These are phyloP conservation scores for Backusella australiensis DNA, from an alignment of 192 early-diverging fungal genomes.

Conservation along the genomic window DNA sequence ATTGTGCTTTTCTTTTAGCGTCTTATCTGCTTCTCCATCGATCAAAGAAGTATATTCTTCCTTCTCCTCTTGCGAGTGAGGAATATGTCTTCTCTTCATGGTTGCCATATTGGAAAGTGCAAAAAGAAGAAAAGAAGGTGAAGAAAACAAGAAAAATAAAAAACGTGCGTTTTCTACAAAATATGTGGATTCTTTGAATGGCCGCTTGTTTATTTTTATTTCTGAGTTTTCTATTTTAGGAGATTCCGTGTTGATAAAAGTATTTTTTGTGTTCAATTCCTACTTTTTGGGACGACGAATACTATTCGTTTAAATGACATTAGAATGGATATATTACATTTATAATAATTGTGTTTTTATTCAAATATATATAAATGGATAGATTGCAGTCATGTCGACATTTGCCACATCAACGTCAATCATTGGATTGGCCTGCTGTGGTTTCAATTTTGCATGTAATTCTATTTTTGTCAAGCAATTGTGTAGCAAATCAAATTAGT, in stretches of 20 bases:
- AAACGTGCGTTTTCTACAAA: constrained; percentile 4
- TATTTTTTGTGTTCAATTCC: neutral
- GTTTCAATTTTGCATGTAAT: too few species aligned
- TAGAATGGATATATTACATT: too few species aligned
- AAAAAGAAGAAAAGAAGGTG: neutral
- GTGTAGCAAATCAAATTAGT: too few species aligned
- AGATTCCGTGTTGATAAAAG: neutral
- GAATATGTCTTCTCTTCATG: constrained; percentile 15
- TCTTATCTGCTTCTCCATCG: neutral
- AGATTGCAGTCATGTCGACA: too few species aligned
- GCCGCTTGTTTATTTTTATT: neutral
- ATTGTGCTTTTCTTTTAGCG: constrained; percentile 8
- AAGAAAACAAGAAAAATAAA: neutral
- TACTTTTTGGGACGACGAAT: neutral
- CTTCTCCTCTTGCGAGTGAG: constrained; percentile 6
- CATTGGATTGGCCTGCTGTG: too few species aligned
- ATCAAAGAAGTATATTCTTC: neutral
- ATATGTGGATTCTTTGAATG: neutral
- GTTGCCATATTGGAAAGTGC: neutral
- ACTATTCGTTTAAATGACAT: neutral
- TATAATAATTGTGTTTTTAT: too few species aligned
- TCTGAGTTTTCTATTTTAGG: neutral
- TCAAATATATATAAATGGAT: too few species aligned
- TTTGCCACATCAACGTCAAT: too few species aligned
- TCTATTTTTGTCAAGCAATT: too few species aligned